Base-by-base conservation (phyloP, 1,139 yeast species). In the Saccharomycopsis hybrid region DNA sequence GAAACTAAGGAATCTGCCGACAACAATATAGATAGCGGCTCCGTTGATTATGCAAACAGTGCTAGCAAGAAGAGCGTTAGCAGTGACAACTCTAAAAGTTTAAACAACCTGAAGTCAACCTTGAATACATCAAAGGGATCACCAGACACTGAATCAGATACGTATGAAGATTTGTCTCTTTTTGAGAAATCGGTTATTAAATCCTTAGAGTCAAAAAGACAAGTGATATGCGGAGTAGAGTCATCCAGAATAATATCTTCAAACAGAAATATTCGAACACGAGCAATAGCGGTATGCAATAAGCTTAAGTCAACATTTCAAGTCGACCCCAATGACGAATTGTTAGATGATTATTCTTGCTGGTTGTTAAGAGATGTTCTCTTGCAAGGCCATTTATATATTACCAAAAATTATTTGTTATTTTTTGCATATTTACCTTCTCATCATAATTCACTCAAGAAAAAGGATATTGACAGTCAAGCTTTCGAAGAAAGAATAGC, bases 301-400 rank as follows among this genome's bases (percentile, higher is more conserved):
- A 69, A 69, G 50, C 55, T 74, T 40, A 60, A 60, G 31, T 55
- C 59, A 2, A 64, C 65, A 1, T 73, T 74, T 51, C 62, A 62
- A 3, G 61, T 82, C 27, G 65, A 66, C 18, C 74, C 72, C 32
- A 72, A 73, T 43, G 89, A 82, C 55, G 63, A 65, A 30, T 73
- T 82, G 54, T 61, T 74, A 41, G 75, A 75, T 11, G 81, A 82
- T 56, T 85, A 73, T 59, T 76, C 84, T 4, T 80, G 89, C 35
- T 90, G 96, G 96, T 68, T 90, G 41, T 71, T 88, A 50, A 77
- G 82, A 55, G 95, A 87, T 59, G 94, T 90, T 1, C 68, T 90
- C 36, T 67, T 89, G 32, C 97, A 89, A 63, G 97, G 97, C 2
- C 90, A 85, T 58, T 64, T 88, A 13, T 85, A 85, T 59, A 65